Evolutionary conservation across 2,329 filamentous ascomycete genomes (phyloP), one percentile per base, ranked within the genome.

Genomic region (Dendryphion nanum): DNA sequence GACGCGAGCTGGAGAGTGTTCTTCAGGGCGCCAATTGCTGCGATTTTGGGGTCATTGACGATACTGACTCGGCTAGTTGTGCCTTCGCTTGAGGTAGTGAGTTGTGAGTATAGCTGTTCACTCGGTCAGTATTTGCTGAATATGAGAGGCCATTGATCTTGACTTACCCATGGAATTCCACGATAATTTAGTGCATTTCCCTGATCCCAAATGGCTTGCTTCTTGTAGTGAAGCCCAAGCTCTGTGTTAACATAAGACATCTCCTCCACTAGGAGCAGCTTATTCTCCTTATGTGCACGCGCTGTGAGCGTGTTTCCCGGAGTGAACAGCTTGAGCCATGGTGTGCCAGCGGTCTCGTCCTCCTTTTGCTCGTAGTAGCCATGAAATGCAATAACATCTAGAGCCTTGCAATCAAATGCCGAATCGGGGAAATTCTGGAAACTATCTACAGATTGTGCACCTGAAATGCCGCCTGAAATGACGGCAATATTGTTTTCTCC

Each of bases 361-460:
- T 41, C 31, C 3, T 41, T 40, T n/a, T 53, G 50, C 17, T 49
- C 37, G 28, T 55, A 63, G 26, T 61, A 61, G 8, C 60, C 61
- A 35, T 65, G 61, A 16, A 65, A 55, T 2, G 56, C 55, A 35
- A 65, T 63, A 0, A 63, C 48, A 47, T 65, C 61, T 21, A 65
- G 51, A 18, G 53, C 59, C 12, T 45, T 24, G 33, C 61, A 65
- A 2, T 62, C 47, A 16, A 63, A 57, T 1, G 55, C 55, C 5
- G 50, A 55, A 24, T 63, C 56, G 0, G 61, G 61, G 30, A 60
- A 59, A 35, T 64, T 63, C 21, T 63, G 45, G 14, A 37, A 50
- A 3, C 55, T 56, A 29, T 36, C 48, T 2, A 45, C 30, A 12
- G 33, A 53, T 15, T 61, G 57, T 0, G 57, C 19, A 3, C 60